Evolutionary conservation across 2,329 filamentous ascomycete genomes (phyloP).

Genomic region (Phoma sp.): DNA sequence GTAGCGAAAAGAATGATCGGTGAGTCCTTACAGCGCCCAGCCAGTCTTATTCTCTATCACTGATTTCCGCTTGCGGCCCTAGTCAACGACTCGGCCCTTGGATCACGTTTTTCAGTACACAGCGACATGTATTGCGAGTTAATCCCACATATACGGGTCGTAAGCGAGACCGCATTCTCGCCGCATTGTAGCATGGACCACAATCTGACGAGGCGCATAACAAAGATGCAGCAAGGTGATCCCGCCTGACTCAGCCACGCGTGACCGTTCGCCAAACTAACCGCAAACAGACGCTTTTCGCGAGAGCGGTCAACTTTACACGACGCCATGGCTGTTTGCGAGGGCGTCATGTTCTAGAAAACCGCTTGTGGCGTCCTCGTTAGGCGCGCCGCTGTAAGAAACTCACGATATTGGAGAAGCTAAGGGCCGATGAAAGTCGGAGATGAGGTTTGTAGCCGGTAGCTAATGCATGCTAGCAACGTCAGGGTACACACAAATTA

Average conservation of each 20-base stretch:
- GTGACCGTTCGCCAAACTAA: slow-evolving; percentile 19
- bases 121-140: slow-evolving; percentile 16
- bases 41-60: slow-evolving; percentile 12
- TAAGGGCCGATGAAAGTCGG: not conserved
- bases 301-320: slow-evolving; percentile 17
- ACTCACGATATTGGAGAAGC: not conserved
- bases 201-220: slow-evolving; percentile 12
- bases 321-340: slow-evolving; percentile 6
- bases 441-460: not conserved
- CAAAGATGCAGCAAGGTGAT: slow-evolving; percentile 9
- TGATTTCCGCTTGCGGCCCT: slow-evolving; percentile 8
- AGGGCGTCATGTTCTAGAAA: slow-evolving; percentile 7
- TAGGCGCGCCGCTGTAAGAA: not conserved
- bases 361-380: slow-evolving; percentile 13
- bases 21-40: not conserved
- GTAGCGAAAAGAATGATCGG: slow-evolving; percentile 5
- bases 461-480: not conserved
- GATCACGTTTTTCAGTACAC: slow-evolving; percentile 8
- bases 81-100: not conserved
- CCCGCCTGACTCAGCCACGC: slow-evolving; percentile 16
- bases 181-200: slow-evolving; percentile 2
- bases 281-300: slow-evolving; percentile 14
- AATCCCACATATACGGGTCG: slow-evolving; percentile 2
- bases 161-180: slow-evolving; percentile 11
- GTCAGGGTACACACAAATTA: not conserved